These are phyloP conservation scores for Massariosphaeria phaeospora DNA, from an alignment of 495 filamentous ascomycete species.

Conservation along the genomic window DNA sequence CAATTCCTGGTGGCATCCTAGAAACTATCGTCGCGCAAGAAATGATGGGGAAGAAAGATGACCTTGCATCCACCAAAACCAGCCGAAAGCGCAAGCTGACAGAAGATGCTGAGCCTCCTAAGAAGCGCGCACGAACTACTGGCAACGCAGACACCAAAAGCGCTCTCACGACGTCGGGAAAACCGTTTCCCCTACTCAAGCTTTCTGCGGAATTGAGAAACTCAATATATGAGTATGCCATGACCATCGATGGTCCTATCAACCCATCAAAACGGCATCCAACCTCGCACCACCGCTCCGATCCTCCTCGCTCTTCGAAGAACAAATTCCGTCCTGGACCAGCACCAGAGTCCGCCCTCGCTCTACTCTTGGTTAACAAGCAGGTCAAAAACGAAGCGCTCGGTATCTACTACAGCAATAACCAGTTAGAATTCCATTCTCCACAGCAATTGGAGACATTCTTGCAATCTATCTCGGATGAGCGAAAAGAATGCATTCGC, in stretches of 20 bases:
- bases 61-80: too few species aligned
- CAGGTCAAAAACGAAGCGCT: constrained; percentile 4
- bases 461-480: not conserved
- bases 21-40: constrained; percentile 20
- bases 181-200: constrained; percentile 3
- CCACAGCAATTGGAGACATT: constrained; percentile 2
- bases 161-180: too few species aligned
- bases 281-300: not conserved
- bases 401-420: constrained; percentile 1
- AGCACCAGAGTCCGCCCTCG: not conserved
- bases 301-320: not conserved
- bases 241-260: not conserved
- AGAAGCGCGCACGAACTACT: too few species aligned
- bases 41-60: too few species aligned
- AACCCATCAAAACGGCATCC: not conserved
- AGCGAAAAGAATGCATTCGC: not conserved
- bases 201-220: constrained; percentile 12
- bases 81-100: too few species aligned
- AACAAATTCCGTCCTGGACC: not conserved
- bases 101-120: too few species aligned
- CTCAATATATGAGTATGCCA: not conserved
- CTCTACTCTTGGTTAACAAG: constrained; percentile 2
- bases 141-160: too few species aligned
- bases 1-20: constrained; percentile 16
- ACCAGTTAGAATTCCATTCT: constrained; percentile 17